Conservation (phyloP, 2,329 filamentous ascomycete species). For the Fusarium sulawesiense region DNA sequence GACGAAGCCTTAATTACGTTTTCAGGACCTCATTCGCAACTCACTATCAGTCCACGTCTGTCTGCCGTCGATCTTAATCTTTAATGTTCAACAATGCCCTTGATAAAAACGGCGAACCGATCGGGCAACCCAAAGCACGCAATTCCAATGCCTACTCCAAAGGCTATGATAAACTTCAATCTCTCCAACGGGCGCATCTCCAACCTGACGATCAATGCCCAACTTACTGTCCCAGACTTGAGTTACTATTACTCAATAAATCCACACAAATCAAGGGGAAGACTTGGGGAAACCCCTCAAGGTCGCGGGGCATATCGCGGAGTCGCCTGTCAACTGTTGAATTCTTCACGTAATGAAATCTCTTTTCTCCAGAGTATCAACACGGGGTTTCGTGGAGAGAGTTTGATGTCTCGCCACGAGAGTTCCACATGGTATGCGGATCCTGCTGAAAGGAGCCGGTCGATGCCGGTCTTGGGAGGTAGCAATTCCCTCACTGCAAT, state of each 20-base stretch:
- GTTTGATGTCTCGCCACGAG: conserved; percentile 20
- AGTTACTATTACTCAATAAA: conserved; percentile 29
- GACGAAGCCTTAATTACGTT: too few relatives aligned
- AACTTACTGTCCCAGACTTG: background rate
- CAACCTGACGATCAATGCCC: conserved; percentile 1
- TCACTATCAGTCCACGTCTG: accelerated
- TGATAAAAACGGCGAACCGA: background rate
- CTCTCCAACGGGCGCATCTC: background rate
- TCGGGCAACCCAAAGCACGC: background rate
- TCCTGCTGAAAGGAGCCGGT: conserved; percentile 24
- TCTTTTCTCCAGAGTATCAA: conserved; percentile 18
- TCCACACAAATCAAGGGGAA: background rate
- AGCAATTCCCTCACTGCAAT: too few relatives aligned
- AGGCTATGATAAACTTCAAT: background rate
- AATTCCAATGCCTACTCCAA: background rate
- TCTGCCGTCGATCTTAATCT: too few relatives aligned
- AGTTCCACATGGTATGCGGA: conserved; percentile 28
- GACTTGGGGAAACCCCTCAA: conserved; percentile 25
- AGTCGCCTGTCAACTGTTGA: conserved; percentile 14
- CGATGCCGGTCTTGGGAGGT: conserved; percentile 41
- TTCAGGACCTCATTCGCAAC: background rate
- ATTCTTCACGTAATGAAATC: conserved; percentile 36
- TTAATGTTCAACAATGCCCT: background rate
- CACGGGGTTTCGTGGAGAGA: conserved; percentile 12
- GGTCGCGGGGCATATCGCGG: conserved; percentile 31